Conservation (phyloP, 495 filamentous ascomycete species). For the Penicillium crystallinum region DNA sequence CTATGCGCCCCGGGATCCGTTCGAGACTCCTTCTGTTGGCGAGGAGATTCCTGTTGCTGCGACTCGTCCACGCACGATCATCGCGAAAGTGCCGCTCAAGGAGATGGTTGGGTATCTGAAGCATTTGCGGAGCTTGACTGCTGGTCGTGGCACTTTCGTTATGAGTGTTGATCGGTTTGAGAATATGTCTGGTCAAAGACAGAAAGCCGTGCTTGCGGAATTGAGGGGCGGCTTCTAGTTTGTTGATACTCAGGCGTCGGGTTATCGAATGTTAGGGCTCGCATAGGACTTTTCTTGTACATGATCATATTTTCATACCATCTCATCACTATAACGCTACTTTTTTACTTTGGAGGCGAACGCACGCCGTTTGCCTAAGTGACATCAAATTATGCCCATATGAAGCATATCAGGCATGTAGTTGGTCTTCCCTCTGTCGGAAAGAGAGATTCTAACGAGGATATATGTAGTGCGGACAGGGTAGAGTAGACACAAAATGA, state of each 20-base stretch:
- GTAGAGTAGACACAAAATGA: not conserved
- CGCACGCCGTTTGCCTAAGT: not conserved
- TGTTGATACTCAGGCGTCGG: not conserved
- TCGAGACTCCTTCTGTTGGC: slow-evolving; percentile 46
- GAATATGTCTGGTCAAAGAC: slow-evolving; percentile 63
- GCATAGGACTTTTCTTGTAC: slow-evolving; percentile 1
- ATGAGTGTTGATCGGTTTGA: slow-evolving; percentile 92
- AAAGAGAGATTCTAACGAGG: slow-evolving; percentile 7
- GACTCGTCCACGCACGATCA: slow-evolving; percentile 55
- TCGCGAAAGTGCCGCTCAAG: slow-evolving; percentile 81
- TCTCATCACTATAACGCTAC: slow-evolving; percentile 7
- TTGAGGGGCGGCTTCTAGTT: slow-evolving; percentile 36
- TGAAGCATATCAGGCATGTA: not conserved
- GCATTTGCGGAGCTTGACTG: slow-evolving; percentile 81
- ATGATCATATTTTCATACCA: not conserved
- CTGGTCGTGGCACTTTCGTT: slow-evolving; percentile 84
- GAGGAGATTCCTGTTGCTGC: slow-evolving; percentile 19
- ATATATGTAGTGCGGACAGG: slow-evolving; percentile 10
- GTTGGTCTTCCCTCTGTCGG: not conserved
- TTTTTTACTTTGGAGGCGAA: not conserved
- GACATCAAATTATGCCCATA: not conserved
- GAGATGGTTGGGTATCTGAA: slow-evolving; percentile 97
- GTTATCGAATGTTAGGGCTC: too few relatives aligned
- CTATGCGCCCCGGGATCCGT: slow-evolving; percentile 83
- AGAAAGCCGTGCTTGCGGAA: slow-evolving; percentile 52